Conservation (phyloP, 805 yeast genomes). For the Ogataea glucozyma region DNA sequence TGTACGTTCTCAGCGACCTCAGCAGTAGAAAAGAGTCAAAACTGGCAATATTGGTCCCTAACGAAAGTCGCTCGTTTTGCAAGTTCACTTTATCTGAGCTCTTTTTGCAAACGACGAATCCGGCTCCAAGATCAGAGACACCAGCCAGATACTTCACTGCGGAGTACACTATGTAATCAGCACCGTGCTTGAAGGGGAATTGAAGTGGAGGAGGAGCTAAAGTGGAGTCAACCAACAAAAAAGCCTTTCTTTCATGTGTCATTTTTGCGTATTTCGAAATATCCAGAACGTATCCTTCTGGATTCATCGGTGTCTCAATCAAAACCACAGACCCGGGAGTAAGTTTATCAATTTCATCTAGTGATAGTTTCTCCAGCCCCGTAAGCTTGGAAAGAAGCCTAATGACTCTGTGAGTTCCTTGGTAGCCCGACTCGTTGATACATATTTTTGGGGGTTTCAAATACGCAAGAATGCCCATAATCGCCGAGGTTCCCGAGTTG, state of each 20-base stretch:
- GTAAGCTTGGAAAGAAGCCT: constrained; percentile 44
- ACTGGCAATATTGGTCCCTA: constrained; percentile 55
- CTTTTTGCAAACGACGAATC: constrained; percentile 46
- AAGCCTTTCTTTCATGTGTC: constrained; percentile 46
- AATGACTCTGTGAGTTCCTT: constrained; percentile 53
- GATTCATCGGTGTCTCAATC: constrained; percentile 57
- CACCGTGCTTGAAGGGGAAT: constrained; percentile 52
- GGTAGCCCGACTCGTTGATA: constrained; percentile 49
- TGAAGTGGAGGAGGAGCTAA: constrained; percentile 59
- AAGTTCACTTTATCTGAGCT: constrained; percentile 36
- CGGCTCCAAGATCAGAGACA: constrained; percentile 55
- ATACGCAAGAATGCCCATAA: constrained; percentile 49
- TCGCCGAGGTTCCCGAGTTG: constrained; percentile 53
- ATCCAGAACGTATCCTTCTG: constrained; percentile 46
- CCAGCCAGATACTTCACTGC: constrained; percentile 61
- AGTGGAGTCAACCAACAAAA: constrained; percentile 52
- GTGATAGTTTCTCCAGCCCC: constrained; percentile 39
- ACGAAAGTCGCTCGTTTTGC: constrained; percentile 41
- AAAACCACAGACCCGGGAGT: constrained; percentile 46
- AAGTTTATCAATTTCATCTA: constrained; percentile 37
- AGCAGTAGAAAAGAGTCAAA: constrained; percentile 49
- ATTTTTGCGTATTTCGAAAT: constrained; percentile 43
- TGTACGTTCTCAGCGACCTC: constrained; percentile 52
- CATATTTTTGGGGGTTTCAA: constrained; percentile 46
- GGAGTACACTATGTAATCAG: constrained; percentile 54